Evolutionary conservation across 2,329 filamentous ascomycete genomes (phyloP).

Genomic region (Fusarium tanahbumbuense): DNA sequence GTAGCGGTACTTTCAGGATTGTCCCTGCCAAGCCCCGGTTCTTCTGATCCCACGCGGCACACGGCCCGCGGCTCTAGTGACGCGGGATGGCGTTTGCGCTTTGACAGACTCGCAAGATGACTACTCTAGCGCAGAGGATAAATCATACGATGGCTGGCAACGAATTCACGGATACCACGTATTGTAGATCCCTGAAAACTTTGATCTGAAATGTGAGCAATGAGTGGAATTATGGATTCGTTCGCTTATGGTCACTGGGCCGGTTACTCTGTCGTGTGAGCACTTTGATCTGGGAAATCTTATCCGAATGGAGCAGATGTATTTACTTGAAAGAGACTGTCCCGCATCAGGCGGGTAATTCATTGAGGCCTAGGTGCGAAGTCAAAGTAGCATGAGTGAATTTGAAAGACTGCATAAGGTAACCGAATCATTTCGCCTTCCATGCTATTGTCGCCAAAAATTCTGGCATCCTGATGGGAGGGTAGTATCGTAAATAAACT

Average conservation of each 20-base stretch:
- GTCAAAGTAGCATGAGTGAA: too few species aligned
- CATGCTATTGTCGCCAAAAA: background rate
- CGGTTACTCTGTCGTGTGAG: background rate
- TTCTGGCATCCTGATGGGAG: background rate
- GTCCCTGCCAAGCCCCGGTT: background rate
- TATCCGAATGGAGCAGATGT: too few species aligned
- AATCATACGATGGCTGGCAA: background rate
- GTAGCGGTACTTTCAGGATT: background rate
- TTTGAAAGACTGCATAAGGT: too few species aligned
- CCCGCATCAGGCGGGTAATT: too few species aligned
- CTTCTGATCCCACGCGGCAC: background rate
- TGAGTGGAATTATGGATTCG: background rate
- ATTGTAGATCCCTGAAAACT: background rate
- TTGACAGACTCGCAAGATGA: background rate
- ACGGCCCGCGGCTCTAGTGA: background rate
- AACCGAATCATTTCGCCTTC: accelerated
- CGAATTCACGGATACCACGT: background rate
- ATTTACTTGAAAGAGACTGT: too few species aligned
- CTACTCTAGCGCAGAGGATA: background rate
- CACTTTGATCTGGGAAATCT: too few species aligned
- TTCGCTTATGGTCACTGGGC: background rate
- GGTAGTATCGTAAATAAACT: background rate
- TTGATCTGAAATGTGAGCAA: background rate
- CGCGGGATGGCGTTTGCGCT: slow-evolving; percentile 1
- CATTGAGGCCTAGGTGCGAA: too few species aligned